A percentile compares a stretch with the other conserved stretches of the same genome.
Conservation (phyloP, 371 early-diverging fungal genomes). For the Mortierella sp. region DNA sequence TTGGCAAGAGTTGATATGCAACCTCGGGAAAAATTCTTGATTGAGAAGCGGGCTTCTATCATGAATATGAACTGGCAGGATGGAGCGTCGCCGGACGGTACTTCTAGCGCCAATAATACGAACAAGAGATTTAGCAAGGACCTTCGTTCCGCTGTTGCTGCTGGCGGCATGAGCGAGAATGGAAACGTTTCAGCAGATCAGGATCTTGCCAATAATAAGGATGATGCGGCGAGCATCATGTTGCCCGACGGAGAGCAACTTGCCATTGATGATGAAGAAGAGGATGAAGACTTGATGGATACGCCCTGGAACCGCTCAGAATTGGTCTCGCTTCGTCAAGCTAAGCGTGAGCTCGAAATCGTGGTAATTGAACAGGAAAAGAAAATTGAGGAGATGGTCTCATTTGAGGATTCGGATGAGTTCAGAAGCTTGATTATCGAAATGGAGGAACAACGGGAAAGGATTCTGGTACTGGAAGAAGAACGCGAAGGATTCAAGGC, state of each 20-base stretch:
- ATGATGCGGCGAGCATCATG: constrained; percentile 20
- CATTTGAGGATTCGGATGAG: constrained; percentile 59
- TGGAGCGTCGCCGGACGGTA: constrained; percentile 4
- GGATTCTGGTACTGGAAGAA: constrained; percentile 58
- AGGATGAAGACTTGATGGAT: constrained; percentile 21
- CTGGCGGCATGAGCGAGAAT: background rate
- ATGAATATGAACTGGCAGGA: constrained; percentile 30
- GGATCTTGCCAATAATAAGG: no score
- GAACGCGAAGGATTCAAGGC: constrained; percentile 39
- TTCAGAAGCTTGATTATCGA: constrained; percentile 54
- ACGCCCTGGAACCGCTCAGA: constrained; percentile 42
- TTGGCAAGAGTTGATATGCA: constrained; percentile 24
- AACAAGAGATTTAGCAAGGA: constrained; percentile 10
- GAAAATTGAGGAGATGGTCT: constrained; percentile 38
- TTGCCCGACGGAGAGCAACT: constrained; percentile 28
- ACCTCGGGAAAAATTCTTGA: constrained; percentile 35
- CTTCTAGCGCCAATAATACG: background rate
- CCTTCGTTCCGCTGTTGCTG: background rate
- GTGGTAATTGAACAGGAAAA: constrained; percentile 51
- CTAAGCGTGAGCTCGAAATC: constrained; percentile 58
- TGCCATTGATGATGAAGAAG: constrained; percentile 32
- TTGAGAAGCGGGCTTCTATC: constrained; percentile 47
- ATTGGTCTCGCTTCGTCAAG: constrained; percentile 40
- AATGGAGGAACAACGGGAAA: constrained; percentile 61
- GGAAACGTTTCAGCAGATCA: background rate